phyloP scores from a whole-genome alignment of 805 yeast genomes.

The Scheffersomyces amazonensis region DNA sequence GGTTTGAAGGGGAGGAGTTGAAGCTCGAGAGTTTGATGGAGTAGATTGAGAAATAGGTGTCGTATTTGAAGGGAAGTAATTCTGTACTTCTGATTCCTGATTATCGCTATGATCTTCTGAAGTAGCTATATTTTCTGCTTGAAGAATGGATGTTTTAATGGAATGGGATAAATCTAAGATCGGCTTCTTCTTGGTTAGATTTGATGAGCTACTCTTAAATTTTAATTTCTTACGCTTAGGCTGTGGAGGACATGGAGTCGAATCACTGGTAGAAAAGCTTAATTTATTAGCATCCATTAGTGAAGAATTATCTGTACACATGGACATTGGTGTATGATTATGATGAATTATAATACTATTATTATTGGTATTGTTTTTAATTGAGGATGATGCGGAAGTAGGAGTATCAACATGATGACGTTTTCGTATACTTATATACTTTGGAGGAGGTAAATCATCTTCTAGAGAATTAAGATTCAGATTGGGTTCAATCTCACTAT shows the following conservation, averaged over 20 bases:
- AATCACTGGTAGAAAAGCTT: slow-evolving; percentile 33
- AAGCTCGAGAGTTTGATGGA: slow-evolving; percentile 38
- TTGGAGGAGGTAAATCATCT: slow-evolving; percentile 3
- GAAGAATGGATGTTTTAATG: slow-evolving; percentile 21
- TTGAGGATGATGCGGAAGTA: slow-evolving; percentile 16
- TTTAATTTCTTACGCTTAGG: slow-evolving; percentile 34
- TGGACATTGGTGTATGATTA: slow-evolving; percentile 7
- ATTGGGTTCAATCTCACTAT: slow-evolving; percentile 2
- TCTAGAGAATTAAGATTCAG: neutral
- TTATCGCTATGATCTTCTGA: slow-evolving; percentile 8
- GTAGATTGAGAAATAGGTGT: slow-evolving; percentile 44
- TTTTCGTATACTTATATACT: slow-evolving; percentile 3
- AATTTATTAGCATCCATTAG: slow-evolving; percentile 3
- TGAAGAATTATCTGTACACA: slow-evolving; percentile 7
- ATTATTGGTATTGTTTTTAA: too few relatives aligned
- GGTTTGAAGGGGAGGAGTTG: slow-evolving; percentile 23
- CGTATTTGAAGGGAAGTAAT: slow-evolving; percentile 11
- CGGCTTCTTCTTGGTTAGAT: slow-evolving; percentile 13
- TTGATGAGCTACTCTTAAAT: slow-evolving; percentile 23
- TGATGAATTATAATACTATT: slow-evolving; percentile 4
- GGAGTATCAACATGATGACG: slow-evolving; percentile 6
- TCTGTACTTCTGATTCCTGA: slow-evolving; percentile 7
- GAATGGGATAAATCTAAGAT: slow-evolving; percentile 32
- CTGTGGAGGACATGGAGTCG: slow-evolving; percentile 43
- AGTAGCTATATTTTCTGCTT: slow-evolving; percentile 9